A percentile compares a stretch with the other conserved stretches of the same genome.
These are phyloP conservation scores for Aureobasidium lini DNA, from an alignment of 2,329 filamentous ascomycete genomes.

Conservation along the genomic window DNA sequence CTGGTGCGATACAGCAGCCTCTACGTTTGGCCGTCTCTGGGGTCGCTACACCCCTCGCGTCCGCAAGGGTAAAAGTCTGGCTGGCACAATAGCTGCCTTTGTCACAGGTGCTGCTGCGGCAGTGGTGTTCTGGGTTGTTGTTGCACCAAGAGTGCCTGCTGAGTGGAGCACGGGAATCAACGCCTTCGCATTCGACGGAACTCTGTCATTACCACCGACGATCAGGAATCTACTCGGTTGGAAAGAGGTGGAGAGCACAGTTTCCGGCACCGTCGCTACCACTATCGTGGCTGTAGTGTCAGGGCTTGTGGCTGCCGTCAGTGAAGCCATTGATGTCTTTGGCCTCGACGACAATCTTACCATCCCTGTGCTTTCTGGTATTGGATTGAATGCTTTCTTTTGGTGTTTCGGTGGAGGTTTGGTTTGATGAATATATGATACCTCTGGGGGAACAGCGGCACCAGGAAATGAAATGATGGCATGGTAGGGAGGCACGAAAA, in stretches of 20 bases:
- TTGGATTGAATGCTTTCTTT: constrained; percentile 86
- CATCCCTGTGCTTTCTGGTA: constrained; percentile 83
- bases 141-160: constrained; percentile 51
- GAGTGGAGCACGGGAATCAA: constrained; percentile 37
- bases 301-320: constrained; percentile 79
- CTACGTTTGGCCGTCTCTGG: constrained; percentile 84
- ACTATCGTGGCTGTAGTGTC: constrained; percentile 77
- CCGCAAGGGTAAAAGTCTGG: constrained; percentile 81
- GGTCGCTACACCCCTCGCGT: constrained; percentile 83
- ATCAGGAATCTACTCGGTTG: constrained; percentile 55
- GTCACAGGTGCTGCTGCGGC: constrained; percentile 76
- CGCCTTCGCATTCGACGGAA: constrained; percentile 74
- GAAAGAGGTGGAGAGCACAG: constrained; percentile 48
- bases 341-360: constrained; percentile 97
- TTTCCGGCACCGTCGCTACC: constrained; percentile 66
- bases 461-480: not conserved
- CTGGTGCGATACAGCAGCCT: constrained; percentile 97
- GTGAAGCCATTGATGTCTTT: constrained; percentile 84
- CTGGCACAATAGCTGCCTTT: constrained; percentile 79
- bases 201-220: constrained; percentile 58
- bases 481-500: not conserved
- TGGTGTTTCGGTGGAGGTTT: constrained; percentile 60
- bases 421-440: not conserved
- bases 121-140: constrained; percentile 77
- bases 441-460: not conserved